phyloP scores from a whole-genome alignment of 225 moss, liverwort and hornwort species.

The Asterella californica region DNA sequence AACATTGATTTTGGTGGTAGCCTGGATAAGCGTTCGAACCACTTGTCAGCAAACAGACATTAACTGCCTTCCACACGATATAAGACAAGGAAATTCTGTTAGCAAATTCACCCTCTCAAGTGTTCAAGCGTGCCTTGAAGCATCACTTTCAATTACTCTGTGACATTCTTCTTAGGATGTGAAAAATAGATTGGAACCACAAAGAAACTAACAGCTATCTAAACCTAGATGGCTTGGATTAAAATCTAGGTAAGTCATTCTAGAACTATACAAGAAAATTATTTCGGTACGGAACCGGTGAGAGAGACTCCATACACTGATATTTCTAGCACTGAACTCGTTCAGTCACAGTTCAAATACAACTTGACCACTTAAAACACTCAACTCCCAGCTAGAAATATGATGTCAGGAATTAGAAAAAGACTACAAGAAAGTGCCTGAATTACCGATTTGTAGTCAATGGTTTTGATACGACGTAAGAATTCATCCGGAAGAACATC shows the following conservation, averaged over 20 bases:
- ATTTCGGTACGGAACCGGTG: no score
- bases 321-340: neutral
- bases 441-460: constrained; percentile 84
- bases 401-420: neutral
- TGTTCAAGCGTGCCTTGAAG: no score
- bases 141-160: no score
- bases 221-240: no score
- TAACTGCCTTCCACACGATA: neutral
- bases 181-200: no score
- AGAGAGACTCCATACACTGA: neutral
- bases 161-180: no score
- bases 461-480: constrained; percentile 58
- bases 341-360: neutral
- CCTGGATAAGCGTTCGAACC: constrained; percentile 41
- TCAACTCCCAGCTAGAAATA: no score
- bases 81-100: no score
- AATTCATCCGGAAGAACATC: constrained; percentile 58
- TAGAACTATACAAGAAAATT: no score
- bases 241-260: no score
- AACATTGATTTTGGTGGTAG: constrained; percentile 84
- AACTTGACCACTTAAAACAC: neutral
- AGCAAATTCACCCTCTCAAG: no score
- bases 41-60: neutral
- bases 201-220: no score
- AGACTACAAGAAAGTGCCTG: neutral